phyloP scores from a whole-genome alignment of 768 basidiomycete genomes.

The Tylopilus vinaceipallidus region DNA sequence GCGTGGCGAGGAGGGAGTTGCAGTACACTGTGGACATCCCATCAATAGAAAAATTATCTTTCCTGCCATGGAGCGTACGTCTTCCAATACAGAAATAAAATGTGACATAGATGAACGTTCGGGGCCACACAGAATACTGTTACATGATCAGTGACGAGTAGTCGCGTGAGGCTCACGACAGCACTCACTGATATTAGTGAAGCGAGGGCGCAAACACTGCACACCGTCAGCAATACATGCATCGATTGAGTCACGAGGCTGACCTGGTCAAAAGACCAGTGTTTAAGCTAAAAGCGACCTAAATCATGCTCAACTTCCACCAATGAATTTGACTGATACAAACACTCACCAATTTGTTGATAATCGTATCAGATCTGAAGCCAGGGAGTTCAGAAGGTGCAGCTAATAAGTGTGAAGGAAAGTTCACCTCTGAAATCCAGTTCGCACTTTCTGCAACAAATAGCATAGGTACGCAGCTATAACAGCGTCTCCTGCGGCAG shows the following conservation, averaged over 20 bases:
- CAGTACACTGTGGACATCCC: slow-evolving; percentile 44
- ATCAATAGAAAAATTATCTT: neutral
- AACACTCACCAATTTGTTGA: slow-evolving; percentile 40
- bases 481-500: slow-evolving; percentile 45
- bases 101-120: slow-evolving; percentile 53
- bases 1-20: slow-evolving; percentile 58
- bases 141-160: neutral
- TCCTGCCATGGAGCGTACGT: slow-evolving; percentile 36
- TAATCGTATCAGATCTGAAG: slow-evolving; percentile 45
- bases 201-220: slow-evolving; percentile 49
- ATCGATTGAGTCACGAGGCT: neutral
- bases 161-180: neutral
- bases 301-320: neutral
- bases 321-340: neutral
- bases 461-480: slow-evolving; percentile 48
- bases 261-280: slow-evolving; percentile 34
- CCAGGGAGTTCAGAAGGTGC: neutral
- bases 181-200: slow-evolving; percentile 48
- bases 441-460: slow-evolving; percentile 46
- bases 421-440: slow-evolving; percentile 46
- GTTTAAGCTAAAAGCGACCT: slow-evolving; percentile 56
- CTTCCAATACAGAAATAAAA: slow-evolving; percentile 63
- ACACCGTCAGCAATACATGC: slow-evolving; percentile 3
- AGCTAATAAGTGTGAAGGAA: neutral
- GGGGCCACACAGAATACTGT: slow-evolving; percentile 46